phyloP scores from a whole-genome alignment of 2,329 filamentous ascomycete genomes.

The Arthrobotrys conoides region DNA sequence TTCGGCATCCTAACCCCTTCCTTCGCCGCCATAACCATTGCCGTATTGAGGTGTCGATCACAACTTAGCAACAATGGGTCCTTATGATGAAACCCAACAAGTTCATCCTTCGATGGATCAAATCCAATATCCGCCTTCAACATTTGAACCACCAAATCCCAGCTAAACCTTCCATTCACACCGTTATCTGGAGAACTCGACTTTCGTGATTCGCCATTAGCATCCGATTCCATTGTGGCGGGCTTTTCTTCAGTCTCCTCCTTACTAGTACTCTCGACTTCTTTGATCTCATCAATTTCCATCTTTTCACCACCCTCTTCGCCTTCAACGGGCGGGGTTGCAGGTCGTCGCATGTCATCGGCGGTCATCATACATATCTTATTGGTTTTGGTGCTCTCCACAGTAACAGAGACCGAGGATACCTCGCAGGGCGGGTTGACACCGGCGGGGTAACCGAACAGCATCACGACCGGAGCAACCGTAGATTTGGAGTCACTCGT shows the following conservation, averaged over 20 bases:
- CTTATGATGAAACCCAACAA: constrained; percentile 57
- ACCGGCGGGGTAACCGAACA: constrained; percentile 57
- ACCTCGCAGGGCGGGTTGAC: constrained; percentile 57
- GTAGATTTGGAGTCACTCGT: constrained; percentile 35
- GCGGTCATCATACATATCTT: constrained; percentile 61
- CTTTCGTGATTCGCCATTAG: constrained; percentile 4
- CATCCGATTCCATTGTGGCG: constrained; percentile 11
- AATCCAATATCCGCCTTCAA: constrained; percentile 57
- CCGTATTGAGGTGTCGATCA: constrained; percentile 56
- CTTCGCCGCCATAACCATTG: constrained; percentile 59
- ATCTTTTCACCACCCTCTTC: constrained; percentile 45
- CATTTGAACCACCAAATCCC: constrained; percentile 56
- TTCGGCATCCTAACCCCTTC: constrained; percentile 60
- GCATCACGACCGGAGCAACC: constrained; percentile 52
- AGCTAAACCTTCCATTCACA: constrained; percentile 52
- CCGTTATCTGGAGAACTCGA: constrained; percentile 44
- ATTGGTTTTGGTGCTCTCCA: constrained; percentile 52
- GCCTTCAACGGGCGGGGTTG: constrained; percentile 33
- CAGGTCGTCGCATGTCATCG: constrained; percentile 51
- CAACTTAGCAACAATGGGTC: constrained; percentile 53
- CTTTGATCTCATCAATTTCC: constrained; percentile 40
- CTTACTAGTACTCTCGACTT: constrained; percentile 3
- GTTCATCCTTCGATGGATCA: constrained; percentile 55
- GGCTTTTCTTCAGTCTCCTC: constrained; percentile 13
- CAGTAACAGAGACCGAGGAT: constrained; percentile 51